These are phyloP conservation scores for Diaporthe vaccinii DNA, from an alignment of 2,329 filamentous ascomycete species.

Conservation along the genomic window DNA sequence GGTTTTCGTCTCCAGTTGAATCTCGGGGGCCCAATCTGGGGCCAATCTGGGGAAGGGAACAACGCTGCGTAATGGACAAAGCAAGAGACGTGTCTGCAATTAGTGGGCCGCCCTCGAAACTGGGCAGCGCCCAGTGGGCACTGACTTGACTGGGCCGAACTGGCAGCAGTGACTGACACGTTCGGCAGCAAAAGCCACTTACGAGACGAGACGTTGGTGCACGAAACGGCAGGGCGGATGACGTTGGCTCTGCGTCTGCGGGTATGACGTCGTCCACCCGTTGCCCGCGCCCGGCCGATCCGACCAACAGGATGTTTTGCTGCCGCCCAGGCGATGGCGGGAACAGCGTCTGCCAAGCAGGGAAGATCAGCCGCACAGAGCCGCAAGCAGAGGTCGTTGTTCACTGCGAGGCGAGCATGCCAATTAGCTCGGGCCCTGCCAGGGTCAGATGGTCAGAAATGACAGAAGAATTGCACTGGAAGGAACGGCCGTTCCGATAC, in stretches of 20 bases:
- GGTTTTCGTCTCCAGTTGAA: constrained; percentile 19
- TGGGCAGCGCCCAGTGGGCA: neutral
- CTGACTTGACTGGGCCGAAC: neutral
- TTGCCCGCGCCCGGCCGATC: constrained; percentile 1
- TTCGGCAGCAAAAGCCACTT: neutral
- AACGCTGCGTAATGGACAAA: constrained; percentile 5
- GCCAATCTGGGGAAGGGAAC: constrained; percentile 19
- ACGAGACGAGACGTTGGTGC: neutral
- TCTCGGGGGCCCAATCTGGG: constrained; percentile 2
- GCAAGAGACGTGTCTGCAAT: constrained; percentile 15
- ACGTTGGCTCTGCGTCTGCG: neutral
- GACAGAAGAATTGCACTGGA: constrained; percentile 1
- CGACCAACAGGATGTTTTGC: constrained; percentile 6
- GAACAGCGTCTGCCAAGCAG: neutral
- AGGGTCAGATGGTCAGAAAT: constrained; percentile 25
- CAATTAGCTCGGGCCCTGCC: neutral
- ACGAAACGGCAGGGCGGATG: neutral
- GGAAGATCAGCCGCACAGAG: constrained; percentile 23
- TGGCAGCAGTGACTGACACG: neutral
- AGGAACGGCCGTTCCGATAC: neutral
- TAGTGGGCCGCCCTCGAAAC: neutral
- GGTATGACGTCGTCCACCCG: constrained; percentile 18
- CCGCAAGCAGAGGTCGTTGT: constrained; percentile 20
- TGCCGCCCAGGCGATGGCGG: neutral
- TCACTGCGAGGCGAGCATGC: neutral